Conservation (phyloP, 202 grass and related monocot species). For the Saccharum hybrid region DNA sequence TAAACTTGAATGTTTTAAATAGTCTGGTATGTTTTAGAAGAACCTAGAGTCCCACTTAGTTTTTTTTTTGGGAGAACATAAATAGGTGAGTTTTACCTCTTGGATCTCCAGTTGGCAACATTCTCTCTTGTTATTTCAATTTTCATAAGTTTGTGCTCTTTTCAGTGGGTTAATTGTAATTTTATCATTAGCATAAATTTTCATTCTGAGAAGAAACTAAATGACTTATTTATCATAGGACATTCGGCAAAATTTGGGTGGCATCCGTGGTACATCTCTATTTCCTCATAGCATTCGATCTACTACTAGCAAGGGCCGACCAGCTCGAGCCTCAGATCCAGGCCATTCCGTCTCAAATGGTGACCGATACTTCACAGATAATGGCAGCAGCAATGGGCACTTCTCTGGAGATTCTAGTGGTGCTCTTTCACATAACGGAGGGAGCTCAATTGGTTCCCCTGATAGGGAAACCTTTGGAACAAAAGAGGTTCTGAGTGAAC, state of each 20-base stretch:
- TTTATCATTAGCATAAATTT: background rate
- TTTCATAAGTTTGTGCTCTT: background rate
- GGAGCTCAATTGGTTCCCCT: constrained; percentile 63
- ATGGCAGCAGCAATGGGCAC: constrained; percentile 52
- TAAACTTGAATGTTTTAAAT: background rate
- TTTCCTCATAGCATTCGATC: constrained; percentile 94
- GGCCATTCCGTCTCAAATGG: constrained; percentile 53
- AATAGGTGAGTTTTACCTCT: background rate
- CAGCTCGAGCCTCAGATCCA: constrained; percentile 60
- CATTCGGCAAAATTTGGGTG: constrained; percentile 87
- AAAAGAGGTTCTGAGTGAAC: constrained; percentile 72
- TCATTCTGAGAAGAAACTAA: constrained; percentile 27
- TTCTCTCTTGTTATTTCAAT: background rate
- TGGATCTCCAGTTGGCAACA: background rate
- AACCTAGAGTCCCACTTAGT: constrained; percentile 28
- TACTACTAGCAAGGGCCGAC: constrained; percentile 55
- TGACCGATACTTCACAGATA: constrained; percentile 54
- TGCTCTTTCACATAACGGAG: constrained; percentile 50
- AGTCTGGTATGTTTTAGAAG: constrained; percentile 18
- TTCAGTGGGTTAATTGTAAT: background rate
- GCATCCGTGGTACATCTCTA: constrained; percentile 73
- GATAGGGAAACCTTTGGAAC: constrained; percentile 63
- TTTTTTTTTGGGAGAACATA: background rate
- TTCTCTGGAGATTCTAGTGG: constrained; percentile 55
- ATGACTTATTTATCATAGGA: constrained; percentile 55